Base-by-base conservation (phyloP, 2,329 filamentous ascomycete genomes). In the Colletotrichum somersetense region DNA sequence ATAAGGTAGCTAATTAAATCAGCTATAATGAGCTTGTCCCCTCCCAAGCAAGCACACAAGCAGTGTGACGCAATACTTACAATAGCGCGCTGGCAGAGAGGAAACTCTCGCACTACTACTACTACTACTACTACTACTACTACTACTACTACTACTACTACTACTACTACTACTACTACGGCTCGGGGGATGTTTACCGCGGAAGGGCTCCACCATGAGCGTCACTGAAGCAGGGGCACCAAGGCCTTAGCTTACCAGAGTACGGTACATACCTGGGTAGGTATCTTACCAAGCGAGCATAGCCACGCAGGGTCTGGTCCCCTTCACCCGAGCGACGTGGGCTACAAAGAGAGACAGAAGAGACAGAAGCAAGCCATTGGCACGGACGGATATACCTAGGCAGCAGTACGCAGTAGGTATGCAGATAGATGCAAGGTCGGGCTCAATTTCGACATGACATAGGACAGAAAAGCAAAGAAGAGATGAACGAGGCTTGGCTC, bases 291-390 rank as follows among this genome's bases (percentile, higher is more conserved):
- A 64, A 69, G 59, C 63, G 53, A 48, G 70, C 70, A 72, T 65
- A 72, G 70, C 70, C 70, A 72, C 70, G 70, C 66, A 69, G 70
- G 66, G 66, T 72, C 70, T 72, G 70, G 70, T 72, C 70, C 70
- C 70, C 64, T 72, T 70, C 66, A 70, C 46, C 70, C 69, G 59
- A 69, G 69, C 66, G 66, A 8, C 64, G 69, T 59, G 66, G 69
- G 55, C 53, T 46, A 64, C 35, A 63, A 38, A 40, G 14, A 56
- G 44, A 44, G 65, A 5, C 14, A 42, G 56, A 53, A 11, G 53
- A 50, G 69, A 63, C 6, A 44, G 61, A 59, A 26, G 35, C 38
- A 42, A 33, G 50, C 57, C 65, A 58, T 46, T 46, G 52, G 52
- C 58, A 61, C 53, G 50, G 59, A 56, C 53, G 50, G 40, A 48